Evolutionary conservation across 768 basidiomycete genomes (phyloP).

Genomic region (Jaapia argillacea): DNA sequence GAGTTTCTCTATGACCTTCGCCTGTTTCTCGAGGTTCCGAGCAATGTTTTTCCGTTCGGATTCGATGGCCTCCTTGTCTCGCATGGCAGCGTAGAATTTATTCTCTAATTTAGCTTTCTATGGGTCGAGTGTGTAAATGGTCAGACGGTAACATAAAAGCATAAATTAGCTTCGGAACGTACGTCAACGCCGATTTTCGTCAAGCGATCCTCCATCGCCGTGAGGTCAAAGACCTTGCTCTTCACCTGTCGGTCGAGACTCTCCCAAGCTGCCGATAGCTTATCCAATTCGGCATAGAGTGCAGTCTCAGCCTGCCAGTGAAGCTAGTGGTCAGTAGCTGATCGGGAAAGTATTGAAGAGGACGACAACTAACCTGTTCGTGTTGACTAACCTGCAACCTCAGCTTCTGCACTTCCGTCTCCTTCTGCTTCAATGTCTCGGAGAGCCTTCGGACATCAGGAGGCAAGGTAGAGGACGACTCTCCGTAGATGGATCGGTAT

Average conservation of each 20-base stretch:
- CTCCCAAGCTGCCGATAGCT: conserved; percentile 83
- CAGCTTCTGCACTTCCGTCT: conserved; percentile 54
- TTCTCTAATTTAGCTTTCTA: conserved; percentile 96
- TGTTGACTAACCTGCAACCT: conserved; percentile 57
- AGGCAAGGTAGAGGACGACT: conserved; percentile 29
- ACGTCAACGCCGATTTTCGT: conserved; percentile 62
- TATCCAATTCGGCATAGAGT: conserved; percentile 78
- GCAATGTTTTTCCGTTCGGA: conserved; percentile 57
- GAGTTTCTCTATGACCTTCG: conserved; percentile 55
- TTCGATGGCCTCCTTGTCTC: conserved; percentile 78
- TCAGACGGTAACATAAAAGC: background rate
- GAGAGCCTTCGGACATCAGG: conserved; percentile 43
- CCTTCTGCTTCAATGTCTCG: conserved; percentile 51
- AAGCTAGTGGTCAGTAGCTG: too few relatives aligned
- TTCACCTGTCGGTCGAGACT: conserved; percentile 69
- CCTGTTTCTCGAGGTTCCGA: conserved; percentile 48
- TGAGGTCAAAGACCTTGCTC: conserved; percentile 80
- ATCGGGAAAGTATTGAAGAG: too few relatives aligned
- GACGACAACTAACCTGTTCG: conserved; percentile 37
- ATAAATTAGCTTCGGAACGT: conserved; percentile 13
- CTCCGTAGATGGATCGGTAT: conserved; percentile 59
- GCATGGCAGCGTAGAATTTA: conserved; percentile 87
- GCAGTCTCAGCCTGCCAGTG: conserved; percentile 67
- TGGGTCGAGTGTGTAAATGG: conserved; percentile 3
- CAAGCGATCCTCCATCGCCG: conserved; percentile 62